These are phyloP conservation scores for Eucalyptus decipiens DNA, from an alignment of 345 rosid species.

Conservation along the genomic window DNA sequence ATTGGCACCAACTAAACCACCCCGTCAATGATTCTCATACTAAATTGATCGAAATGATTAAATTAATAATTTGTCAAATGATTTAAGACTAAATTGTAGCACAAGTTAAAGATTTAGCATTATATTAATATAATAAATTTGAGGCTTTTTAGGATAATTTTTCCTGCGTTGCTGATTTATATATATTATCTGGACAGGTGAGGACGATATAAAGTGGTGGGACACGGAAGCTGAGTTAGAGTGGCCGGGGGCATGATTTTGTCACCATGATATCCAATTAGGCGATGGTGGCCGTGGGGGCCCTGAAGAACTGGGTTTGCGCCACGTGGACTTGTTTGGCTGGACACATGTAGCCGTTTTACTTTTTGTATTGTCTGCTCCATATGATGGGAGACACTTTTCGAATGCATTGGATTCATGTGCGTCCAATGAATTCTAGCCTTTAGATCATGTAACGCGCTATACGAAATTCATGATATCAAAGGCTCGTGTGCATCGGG, in stretches of 20 bases:
- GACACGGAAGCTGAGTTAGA: neutral
- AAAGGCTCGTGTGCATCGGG: neutral
- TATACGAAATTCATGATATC: neutral
- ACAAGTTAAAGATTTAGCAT: too few relatives aligned
- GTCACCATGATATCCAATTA: neutral
- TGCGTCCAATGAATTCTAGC: neutral
- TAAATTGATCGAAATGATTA: too few relatives aligned
- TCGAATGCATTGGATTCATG: neutral
- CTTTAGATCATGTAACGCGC: neutral
- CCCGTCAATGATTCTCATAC: accelerated
- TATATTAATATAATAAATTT: too few relatives aligned
- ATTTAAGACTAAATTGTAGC: neutral
- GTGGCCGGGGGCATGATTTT: neutral
- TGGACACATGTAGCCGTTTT: neutral
- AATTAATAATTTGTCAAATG: neutral
- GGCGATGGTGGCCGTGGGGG: neutral
- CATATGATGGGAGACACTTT: neutral
- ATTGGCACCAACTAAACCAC: accelerated
- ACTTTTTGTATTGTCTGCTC: neutral
- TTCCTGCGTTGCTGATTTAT: neutral
- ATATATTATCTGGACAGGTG: neutral
- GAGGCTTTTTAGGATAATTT: too few relatives aligned
- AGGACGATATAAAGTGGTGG: neutral
- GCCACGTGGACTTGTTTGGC: neutral
- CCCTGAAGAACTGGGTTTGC: neutral